Evolutionary conservation across 108 stramenopile genomes (phyloP).

Genomic region (Fistulifera pelliculosa): DNA sequence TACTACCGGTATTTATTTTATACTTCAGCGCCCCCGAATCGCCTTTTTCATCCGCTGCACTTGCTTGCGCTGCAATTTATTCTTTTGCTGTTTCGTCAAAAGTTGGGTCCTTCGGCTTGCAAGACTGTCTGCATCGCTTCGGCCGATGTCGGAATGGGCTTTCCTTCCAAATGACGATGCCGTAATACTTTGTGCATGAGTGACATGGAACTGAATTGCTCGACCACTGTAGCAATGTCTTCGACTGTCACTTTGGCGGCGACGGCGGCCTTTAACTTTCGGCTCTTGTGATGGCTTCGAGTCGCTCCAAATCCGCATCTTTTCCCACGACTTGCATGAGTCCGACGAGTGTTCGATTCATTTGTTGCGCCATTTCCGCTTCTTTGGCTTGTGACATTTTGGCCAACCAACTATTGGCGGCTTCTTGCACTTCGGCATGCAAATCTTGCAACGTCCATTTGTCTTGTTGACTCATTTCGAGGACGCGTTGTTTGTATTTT

Average conservation of each 20-base stretch:
- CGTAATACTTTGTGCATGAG: slow-evolving; percentile 74
- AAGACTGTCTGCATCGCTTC: slow-evolving; percentile 49
- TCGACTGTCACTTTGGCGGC: slow-evolving; percentile 43
- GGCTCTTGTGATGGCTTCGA: slow-evolving; percentile 39
- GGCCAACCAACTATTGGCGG: slow-evolving; percentile 43
- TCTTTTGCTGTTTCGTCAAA: slow-evolving; percentile 29
- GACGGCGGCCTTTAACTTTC: slow-evolving; percentile 36
- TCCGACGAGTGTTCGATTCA: slow-evolving; percentile 34
- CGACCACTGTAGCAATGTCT: slow-evolving; percentile 48
- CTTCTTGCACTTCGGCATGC: slow-evolving; percentile 46
- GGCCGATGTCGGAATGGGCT: slow-evolving; percentile 51
- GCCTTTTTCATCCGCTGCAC: slow-evolving; percentile 1
- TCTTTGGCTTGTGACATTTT: slow-evolving; percentile 47
- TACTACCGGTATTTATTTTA: too few relatives aligned
- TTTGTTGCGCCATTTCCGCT: slow-evolving; percentile 53
- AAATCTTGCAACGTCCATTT: slow-evolving; percentile 54
- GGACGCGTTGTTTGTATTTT: slow-evolving; percentile 55
- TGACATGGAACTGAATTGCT: slow-evolving; percentile 65
- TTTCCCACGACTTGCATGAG: slow-evolving; percentile 50
- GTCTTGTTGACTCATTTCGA: slow-evolving; percentile 54
- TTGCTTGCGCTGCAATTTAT: slow-evolving; percentile 19
- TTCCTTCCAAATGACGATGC: slow-evolving; percentile 46
- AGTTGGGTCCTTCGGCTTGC: slow-evolving; percentile 48
- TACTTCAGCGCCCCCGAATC: not conserved
- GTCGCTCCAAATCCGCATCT: slow-evolving; percentile 38